Evolutionary conservation across 805 yeast species (phyloP).

Genomic region (Tetrapisispora iriomotensis): DNA sequence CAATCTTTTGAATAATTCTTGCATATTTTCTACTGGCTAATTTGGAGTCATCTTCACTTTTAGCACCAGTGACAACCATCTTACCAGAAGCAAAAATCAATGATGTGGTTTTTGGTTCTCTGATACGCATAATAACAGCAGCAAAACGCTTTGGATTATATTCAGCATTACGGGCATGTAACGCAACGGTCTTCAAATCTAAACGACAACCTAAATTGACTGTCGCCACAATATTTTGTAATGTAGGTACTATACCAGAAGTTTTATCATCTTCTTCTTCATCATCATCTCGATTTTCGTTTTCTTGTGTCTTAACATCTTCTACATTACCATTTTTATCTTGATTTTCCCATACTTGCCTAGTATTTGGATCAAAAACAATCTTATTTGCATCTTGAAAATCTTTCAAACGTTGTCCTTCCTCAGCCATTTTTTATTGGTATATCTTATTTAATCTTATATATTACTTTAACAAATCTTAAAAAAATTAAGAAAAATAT

Average conservation of each 20-base stretch:
- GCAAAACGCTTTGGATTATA: constrained; percentile 98
- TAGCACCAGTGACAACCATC: constrained; percentile 99
- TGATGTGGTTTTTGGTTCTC: constrained; percentile 98
- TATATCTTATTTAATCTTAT: background rate
- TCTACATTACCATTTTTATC: constrained; percentile 8
- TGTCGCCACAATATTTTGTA: constrained; percentile 92
- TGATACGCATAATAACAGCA: constrained; percentile 97
- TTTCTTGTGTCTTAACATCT: constrained; percentile 10
- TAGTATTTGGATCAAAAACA: constrained; percentile 29
- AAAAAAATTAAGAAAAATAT: too few species aligned
- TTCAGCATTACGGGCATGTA: constrained; percentile 98
- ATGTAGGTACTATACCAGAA: constrained; percentile 92
- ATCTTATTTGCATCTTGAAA: constrained; percentile 29
- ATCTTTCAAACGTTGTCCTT: constrained; percentile 26
- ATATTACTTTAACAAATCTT: background rate
- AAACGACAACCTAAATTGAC: constrained; percentile 93
- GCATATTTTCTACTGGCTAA: constrained; percentile 96
- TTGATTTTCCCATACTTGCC: constrained; percentile 31
- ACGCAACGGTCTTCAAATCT: constrained; percentile 92
- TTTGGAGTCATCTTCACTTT: constrained; percentile 97
- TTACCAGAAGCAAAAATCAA: constrained; percentile 96
- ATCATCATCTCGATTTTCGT: constrained; percentile 4
- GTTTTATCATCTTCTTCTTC: constrained; percentile 58
- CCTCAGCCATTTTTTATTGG: constrained; percentile 6
- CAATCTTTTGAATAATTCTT: constrained; percentile 93